Conservation (phyloP, 2,329 filamentous ascomycete genomes). For the Pezicula neosporulosa region DNA sequence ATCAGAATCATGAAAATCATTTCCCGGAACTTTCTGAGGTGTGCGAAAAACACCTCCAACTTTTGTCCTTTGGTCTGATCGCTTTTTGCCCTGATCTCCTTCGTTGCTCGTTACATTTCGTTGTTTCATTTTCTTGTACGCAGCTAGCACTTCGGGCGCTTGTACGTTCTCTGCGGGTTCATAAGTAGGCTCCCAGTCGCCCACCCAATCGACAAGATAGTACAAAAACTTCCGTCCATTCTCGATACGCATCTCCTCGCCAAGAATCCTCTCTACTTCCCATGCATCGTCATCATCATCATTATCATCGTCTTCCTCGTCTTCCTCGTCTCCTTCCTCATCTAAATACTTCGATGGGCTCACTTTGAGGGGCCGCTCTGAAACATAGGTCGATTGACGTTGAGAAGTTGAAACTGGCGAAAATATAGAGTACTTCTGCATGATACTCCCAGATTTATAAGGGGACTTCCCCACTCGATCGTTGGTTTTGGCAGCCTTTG, state of each 20-base stretch:
- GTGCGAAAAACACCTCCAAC: neutral
- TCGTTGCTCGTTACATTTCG: neutral
- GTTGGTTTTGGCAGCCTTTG: constrained; percentile 7
- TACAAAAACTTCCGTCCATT: constrained; percentile 8
- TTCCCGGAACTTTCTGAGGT: neutral
- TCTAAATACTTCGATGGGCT: neutral
- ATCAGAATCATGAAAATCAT: neutral
- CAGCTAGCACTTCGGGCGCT: neutral
- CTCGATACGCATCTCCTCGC: constrained; percentile 7
- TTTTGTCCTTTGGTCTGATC: neutral
- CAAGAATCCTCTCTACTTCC: constrained; percentile 18
- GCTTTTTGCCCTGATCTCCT: too few relatives aligned
- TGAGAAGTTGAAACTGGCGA: neutral
- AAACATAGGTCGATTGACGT: neutral
- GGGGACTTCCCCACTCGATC: constrained; percentile 7
- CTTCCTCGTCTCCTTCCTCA: neutral
- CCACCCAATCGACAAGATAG: constrained; percentile 26
- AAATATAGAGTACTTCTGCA: neutral
- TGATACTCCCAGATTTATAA: neutral
- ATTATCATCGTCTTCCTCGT: constrained; percentile 2
- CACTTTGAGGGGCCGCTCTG: neutral
- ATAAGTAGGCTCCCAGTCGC: constrained; percentile 19
- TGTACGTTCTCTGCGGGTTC: constrained; percentile 21
- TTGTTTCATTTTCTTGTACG: constrained; percentile 1
- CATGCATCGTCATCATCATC: constrained; percentile 9